phyloP scores from a whole-genome alignment of 2,329 filamentous ascomycete genomes.

The Ophiostoma sp. region DNA sequence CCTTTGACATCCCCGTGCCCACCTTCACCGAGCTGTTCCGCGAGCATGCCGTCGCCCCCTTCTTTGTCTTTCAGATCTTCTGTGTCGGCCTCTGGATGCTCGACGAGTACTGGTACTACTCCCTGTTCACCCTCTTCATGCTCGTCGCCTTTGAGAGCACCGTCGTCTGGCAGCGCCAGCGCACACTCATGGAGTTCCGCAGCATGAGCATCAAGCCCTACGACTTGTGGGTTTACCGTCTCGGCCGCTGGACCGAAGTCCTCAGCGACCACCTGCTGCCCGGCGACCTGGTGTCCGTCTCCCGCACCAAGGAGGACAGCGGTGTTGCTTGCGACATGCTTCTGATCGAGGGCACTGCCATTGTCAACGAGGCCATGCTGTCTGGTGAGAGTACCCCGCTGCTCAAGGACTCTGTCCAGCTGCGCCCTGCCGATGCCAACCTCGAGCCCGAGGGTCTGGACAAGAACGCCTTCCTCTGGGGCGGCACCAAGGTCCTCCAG shows the following conservation, averaged over 20 bases:
- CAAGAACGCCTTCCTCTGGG: constrained; percentile 94
- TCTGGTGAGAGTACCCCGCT: constrained; percentile 96
- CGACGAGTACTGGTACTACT: constrained; percentile 99
- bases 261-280: constrained; percentile 88
- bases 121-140: constrained; percentile 98
- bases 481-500: constrained; percentile 95
- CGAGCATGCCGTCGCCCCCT: constrained; percentile 95
- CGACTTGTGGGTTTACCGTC: constrained; percentile 82
- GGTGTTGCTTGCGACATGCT: constrained; percentile 97
- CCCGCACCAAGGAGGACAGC: constrained; percentile 91
- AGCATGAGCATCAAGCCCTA: constrained; percentile 99
- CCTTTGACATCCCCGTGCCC: constrained; percentile 95
- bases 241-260: constrained; percentile 81
- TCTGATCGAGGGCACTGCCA: constrained; percentile 86
- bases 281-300: constrained; percentile 87
- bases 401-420: constrained; percentile 89
- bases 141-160: constrained; percentile 96
- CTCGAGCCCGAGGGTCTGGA: constrained; percentile 88
- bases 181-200: constrained; percentile 91
- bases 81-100: constrained; percentile 98
- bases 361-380: constrained; percentile 99
- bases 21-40: constrained; percentile 94
- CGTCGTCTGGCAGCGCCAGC: constrained; percentile 97
- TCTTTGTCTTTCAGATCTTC: constrained; percentile 99
- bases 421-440: constrained; percentile 72